Base-by-base conservation (phyloP, 2,329 filamentous ascomycete species). In the Aspergillus hortae region DNA sequence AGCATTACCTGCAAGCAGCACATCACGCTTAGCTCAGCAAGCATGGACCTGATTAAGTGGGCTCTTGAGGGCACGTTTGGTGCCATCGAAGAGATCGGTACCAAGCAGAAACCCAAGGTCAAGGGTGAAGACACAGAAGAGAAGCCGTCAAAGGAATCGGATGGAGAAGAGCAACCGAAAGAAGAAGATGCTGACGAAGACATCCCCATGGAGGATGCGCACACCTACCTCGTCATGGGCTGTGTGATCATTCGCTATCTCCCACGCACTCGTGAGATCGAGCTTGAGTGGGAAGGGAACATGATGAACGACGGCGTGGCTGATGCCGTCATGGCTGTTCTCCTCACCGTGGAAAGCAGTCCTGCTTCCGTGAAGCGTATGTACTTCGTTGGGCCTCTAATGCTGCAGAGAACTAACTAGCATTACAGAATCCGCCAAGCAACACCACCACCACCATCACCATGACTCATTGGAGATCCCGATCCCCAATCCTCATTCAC, bases 261-360 rank as follows among this genome's bases (percentile, higher is more conserved):
- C 57, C 82, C 78, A 56, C 69, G 72, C 11, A 86, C 84, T 59
- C 89, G 92, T 51, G 87, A 94, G 66, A 83, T 96, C 5, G 91
- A 95, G 68, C 78, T 97, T 2, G 91, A 96, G 72, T 99, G 94
- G 94, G 92, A 97, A 69, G 94, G 92, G 52, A 99, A 97, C 68
- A 89, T 96, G 76, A 86, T 96, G 65, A 99, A 97, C 69, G 94
- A 99, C 66, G 90, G 91, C 55, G 95, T 99, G 64, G 94, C 94
- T n/a, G 94, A 99, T 72, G 91, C 94, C 14, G 88, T 97, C 49
- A 90, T 97, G 80, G 91, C 91, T 1, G 90, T 96, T 2, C 80
- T 99, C 10, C 85, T 96, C 61, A 92, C 89, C 0, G 89, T 96
- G 19, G 94, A 99, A 73, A 95, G 88, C 71, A 95, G 89, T 49